Percentiles rank a stretch among this genome's conserved stretches.
phyloP scores from a whole-genome alignment of 1,284 basidiomycete genomes.

The Moesziomyces globuligerus region DNA sequence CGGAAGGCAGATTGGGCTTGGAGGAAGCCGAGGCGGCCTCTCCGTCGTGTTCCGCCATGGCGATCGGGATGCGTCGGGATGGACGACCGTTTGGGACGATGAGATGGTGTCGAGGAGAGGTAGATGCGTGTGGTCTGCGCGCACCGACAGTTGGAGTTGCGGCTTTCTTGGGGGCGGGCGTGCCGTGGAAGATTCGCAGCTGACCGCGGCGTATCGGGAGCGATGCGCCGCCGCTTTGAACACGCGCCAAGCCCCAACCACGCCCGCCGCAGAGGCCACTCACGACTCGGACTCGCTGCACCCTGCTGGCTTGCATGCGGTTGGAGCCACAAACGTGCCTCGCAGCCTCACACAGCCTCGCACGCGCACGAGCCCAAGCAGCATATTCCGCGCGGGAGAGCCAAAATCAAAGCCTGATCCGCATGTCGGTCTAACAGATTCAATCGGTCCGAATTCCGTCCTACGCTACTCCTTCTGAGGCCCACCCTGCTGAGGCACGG shows the following conservation, averaged over 20 bases:
- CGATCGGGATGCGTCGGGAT: conserved; percentile 68
- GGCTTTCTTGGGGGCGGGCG: conserved; percentile 94
- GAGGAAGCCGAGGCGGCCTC: conserved; percentile 15
- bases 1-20: conserved; percentile 41
- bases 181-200: conserved; percentile 80
- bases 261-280: background rate
- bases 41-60: conserved; percentile 32
- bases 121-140: too few species aligned
- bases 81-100: too few species aligned
- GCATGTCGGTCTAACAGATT: background rate
- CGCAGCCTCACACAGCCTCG: background rate
- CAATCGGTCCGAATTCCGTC: too few species aligned
- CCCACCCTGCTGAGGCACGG: too few species aligned
- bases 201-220: background rate
- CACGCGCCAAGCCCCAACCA: background rate
- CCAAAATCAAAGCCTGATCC: too few species aligned
- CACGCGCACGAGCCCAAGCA: too few species aligned
- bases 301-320: too few species aligned
- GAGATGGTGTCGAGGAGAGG: too few species aligned
- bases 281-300: too few species aligned
- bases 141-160: too few species aligned
- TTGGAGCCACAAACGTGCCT: too few species aligned
- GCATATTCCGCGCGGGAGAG: background rate
- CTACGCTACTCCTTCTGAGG: too few species aligned
- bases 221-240: background rate